Conservation (phyloP, 73 alveolate species). For the Loxodes magnus region DNA sequence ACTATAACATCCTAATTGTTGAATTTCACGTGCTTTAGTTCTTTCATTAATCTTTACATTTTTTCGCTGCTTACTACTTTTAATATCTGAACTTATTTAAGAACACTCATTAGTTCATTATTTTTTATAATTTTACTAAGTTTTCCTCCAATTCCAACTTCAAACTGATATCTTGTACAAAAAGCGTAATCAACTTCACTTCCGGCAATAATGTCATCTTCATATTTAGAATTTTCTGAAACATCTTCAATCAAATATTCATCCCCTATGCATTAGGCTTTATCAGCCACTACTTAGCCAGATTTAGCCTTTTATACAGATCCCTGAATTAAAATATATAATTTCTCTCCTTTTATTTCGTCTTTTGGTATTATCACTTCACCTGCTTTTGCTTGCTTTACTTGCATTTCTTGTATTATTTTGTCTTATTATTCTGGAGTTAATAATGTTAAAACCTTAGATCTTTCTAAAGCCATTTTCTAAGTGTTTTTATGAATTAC, state of each 20-base stretch:
- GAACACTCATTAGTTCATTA: background rate
- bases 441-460: constrained; percentile 10
- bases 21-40: constrained; percentile 27
- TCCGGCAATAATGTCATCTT: constrained; percentile 24
- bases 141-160: constrained; percentile 18
- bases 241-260: constrained; percentile 9
- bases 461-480: constrained; percentile 32
- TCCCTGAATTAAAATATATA: constrained; percentile 19
- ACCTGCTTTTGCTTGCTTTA: no score
- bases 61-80: constrained; percentile 21
- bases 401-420: no score
- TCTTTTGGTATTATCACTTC: constrained; percentile 25
- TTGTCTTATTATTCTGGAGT: constrained; percentile 26
- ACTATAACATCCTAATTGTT: constrained; percentile 49
- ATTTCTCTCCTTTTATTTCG: constrained; percentile 21
- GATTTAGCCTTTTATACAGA: constrained; percentile 13
- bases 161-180: constrained; percentile 18
- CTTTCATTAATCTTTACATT: constrained; percentile 13
- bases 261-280: constrained; percentile 18
- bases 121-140: background rate
- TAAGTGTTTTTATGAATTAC: constrained; percentile 27
- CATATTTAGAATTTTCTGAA: constrained; percentile 7
- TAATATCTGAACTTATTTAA: constrained; percentile 10
- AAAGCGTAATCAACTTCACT: constrained; percentile 18
- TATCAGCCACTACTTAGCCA: constrained; percentile 13